Conservation (phyloP, 2,329 filamentous ascomycete genomes). For the Erysiphe pulchra region DNA sequence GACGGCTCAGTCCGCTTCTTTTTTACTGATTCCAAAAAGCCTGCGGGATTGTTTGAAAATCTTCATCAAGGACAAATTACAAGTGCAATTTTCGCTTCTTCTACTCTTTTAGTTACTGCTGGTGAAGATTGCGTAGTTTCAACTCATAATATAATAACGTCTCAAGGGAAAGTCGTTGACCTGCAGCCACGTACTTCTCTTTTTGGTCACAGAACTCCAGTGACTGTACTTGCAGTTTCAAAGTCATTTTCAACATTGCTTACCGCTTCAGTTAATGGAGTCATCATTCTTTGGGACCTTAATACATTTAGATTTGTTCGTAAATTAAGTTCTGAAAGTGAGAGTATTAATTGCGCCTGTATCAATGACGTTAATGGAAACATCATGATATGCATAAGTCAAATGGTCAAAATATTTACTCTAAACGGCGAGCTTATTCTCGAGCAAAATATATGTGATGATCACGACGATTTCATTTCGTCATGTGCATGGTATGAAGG, state of each 20-base stretch:
- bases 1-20: constrained; percentile 87
- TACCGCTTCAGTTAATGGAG: constrained; percentile 58
- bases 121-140: constrained; percentile 82
- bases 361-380: constrained; percentile 86
- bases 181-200: constrained; percentile 54
- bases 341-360: constrained; percentile 40
- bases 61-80: constrained; percentile 79
- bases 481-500: constrained; percentile 87
- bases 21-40: constrained; percentile 55
- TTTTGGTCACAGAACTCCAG: constrained; percentile 70
- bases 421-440: constrained; percentile 68
- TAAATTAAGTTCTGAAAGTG: constrained; percentile 32
- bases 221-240: constrained; percentile 61
- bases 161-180: constrained; percentile 44
- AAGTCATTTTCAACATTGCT: constrained; percentile 73
- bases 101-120: constrained; percentile 71
- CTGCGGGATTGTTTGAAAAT: constrained; percentile 77
- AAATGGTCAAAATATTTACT: constrained; percentile 53
- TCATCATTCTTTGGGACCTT: constrained; percentile 78
- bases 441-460: constrained; percentile 53
- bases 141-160: constrained; percentile 46
- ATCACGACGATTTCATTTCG: constrained; percentile 48
- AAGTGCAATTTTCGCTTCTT: constrained; percentile 62
- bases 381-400: constrained; percentile 60
- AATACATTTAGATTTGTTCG: constrained; percentile 74